Evolutionary conservation across 1,284 basidiomycete species (phyloP).

Genomic region (Rhodotorula sp.): DNA sequence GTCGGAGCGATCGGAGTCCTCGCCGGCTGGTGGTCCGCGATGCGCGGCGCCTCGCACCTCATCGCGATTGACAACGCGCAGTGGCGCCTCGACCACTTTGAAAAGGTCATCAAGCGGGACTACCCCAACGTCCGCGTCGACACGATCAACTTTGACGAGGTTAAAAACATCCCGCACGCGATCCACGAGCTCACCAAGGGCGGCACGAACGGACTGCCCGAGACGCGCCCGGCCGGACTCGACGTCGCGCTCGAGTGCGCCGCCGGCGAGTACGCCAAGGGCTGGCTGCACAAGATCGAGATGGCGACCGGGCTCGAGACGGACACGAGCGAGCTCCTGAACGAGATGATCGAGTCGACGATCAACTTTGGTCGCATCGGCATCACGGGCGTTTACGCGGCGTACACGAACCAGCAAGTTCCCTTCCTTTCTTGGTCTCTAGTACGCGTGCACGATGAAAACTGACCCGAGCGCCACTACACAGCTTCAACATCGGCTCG

Average conservation of each 20-base stretch:
- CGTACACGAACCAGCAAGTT: conserved; percentile 57
- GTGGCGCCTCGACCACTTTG: conserved; percentile 63
- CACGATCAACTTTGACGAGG: conserved; percentile 62
- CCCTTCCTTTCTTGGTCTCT: not conserved
- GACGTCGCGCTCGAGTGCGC: conserved; percentile 63
- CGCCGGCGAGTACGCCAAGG: conserved; percentile 44
- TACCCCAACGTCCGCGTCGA: conserved; percentile 57
- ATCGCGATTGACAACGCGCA: conserved; percentile 69
- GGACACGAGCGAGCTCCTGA: conserved; percentile 59
- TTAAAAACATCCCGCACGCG: conserved; percentile 59
- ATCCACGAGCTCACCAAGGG: conserved; percentile 49
- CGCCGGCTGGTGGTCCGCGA: conserved; percentile 56
- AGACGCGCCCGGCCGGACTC: conserved; percentile 53
- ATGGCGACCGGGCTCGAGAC: conserved; percentile 72
- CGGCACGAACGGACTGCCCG: conserved; percentile 43
- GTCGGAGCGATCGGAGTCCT: conserved; percentile 11
- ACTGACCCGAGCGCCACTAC: not conserved
- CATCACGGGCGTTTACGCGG: conserved; percentile 49
- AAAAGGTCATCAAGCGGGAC: conserved; percentile 50
- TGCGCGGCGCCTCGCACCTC: conserved; percentile 69
- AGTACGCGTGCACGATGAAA: not conserved
- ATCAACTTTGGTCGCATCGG: conserved; percentile 24
- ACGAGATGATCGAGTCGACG: conserved; percentile 56
- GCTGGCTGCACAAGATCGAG: conserved; percentile 62
- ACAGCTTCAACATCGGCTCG: conserved; percentile 65